Evolutionary conservation across 371 early-diverging fungal genomes (phyloP).

Genomic region (Synchytrium microbalum): DNA sequence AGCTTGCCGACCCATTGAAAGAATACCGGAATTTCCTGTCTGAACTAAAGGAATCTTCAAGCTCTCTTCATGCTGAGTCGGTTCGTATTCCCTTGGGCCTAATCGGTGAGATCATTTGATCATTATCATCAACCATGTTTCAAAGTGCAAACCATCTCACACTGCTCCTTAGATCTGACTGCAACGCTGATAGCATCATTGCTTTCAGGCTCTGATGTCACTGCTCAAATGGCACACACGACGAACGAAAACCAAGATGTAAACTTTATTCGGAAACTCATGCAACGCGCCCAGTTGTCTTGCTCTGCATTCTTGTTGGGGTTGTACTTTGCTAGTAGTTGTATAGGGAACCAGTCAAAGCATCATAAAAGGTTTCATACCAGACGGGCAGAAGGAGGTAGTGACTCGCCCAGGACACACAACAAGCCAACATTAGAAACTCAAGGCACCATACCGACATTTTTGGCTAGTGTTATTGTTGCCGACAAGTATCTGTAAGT

Average conservation of each 20-base stretch:
- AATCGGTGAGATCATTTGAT: constrained; percentile 4
- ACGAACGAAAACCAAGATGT: neutral
- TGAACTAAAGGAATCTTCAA: neutral
- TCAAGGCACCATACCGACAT: constrained; percentile 17
- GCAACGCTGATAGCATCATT: constrained; percentile 17
- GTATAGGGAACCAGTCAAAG: constrained; percentile 3
- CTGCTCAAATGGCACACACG: neutral
- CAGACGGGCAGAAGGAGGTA: neutral
- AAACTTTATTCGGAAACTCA: constrained; percentile 14
- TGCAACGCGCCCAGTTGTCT: constrained; percentile 14
- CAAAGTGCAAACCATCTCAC: neutral
- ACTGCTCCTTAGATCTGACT: constrained; percentile 11
- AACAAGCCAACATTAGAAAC: neutral
- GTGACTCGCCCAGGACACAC: neutral
- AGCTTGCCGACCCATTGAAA: constrained; percentile 14
- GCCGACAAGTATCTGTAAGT: constrained; percentile 34
- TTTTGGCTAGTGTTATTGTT: constrained; percentile 26
- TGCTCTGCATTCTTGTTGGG: constrained; percentile 14
- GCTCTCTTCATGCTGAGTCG: constrained; percentile 3
- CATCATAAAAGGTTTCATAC: constrained; percentile 1
- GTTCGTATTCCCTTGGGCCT: constrained; percentile 16
- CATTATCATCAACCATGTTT: neutral
- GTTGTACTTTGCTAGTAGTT: constrained; percentile 6
- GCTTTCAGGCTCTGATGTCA: constrained; percentile 10
- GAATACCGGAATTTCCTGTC: constrained; percentile 14